Evolutionary conservation across 441 rosid genomes (phyloP).

Genomic region (Hypseocharis bilobata): DNA sequence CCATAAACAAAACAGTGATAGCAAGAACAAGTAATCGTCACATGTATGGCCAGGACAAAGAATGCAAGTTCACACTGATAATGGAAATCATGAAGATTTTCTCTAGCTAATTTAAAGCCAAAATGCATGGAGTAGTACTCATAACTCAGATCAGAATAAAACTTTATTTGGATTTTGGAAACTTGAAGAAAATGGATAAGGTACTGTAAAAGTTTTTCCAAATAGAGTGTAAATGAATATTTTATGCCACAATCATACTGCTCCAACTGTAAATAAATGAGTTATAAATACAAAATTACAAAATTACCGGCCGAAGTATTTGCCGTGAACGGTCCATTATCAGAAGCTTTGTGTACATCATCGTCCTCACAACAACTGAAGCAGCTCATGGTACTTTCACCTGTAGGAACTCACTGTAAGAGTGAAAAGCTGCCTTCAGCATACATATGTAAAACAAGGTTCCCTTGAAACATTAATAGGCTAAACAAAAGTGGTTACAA

Average conservation of each 20-base stretch:
- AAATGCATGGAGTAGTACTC: background rate
- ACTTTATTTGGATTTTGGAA: background rate
- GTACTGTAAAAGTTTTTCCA: background rate
- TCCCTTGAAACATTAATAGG: background rate
- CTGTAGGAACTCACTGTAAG: conserved; percentile 11
- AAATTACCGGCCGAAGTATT: conserved; percentile 34
- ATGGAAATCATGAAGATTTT: background rate
- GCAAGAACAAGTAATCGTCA: background rate
- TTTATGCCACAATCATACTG: background rate
- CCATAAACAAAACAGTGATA: background rate
- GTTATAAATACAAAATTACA: conserved; percentile 21
- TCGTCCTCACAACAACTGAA: conserved; percentile 47
- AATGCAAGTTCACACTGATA: background rate
- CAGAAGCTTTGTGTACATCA: conserved; percentile 36
- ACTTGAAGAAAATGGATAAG: background rate
- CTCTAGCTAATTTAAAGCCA: background rate
- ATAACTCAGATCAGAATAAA: background rate
- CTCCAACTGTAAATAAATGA: background rate
- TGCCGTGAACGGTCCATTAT: conserved; percentile 31
- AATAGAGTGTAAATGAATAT: background rate
- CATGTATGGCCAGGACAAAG: background rate
- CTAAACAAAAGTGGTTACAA: background rate
- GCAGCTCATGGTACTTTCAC: conserved; percentile 40
- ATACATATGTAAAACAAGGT: background rate
- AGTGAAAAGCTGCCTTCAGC: background rate